Conservation (phyloP, 163 green algal genomes). For the Chlorella variabilis region DNA sequence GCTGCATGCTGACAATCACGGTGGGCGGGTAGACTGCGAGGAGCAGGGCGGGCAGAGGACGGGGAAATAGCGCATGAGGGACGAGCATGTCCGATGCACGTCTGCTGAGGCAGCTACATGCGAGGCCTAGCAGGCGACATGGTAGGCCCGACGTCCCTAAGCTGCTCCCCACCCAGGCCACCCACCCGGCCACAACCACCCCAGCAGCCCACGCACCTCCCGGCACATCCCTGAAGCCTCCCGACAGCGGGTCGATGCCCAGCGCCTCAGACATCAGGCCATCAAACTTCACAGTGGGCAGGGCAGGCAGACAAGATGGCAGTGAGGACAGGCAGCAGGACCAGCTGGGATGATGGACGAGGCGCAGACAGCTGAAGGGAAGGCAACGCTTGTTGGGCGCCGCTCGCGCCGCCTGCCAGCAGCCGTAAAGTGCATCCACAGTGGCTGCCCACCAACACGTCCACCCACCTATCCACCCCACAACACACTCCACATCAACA, state of each 20-base stretch:
- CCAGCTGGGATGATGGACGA: too few relatives aligned
- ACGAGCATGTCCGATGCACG: too few relatives aligned
- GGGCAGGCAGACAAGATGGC: too few relatives aligned
- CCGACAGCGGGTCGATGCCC: conserved; percentile 21
- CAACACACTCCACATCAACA: background rate
- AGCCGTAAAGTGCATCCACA: background rate
- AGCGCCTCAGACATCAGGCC: conserved; percentile 24
- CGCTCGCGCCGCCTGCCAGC: too few relatives aligned
- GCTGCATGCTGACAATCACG: conserved; percentile 22
- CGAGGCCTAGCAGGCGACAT: background rate
- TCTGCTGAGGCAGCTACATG: too few relatives aligned
- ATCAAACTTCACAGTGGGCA: conserved; percentile 30
- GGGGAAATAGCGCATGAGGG: background rate
- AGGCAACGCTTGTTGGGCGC: too few relatives aligned
- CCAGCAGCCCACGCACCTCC: background rate
- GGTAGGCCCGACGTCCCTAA: background rate
- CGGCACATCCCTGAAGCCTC: conserved; percentile 1
- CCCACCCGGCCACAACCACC: too few relatives aligned
- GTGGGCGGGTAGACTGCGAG: conserved; percentile 33
- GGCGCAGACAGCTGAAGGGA: too few relatives aligned
- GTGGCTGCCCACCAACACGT: background rate
- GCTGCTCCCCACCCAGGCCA: background rate
- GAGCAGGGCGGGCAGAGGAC: background rate
- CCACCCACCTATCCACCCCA: background rate
- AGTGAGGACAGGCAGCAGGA: too few relatives aligned